phyloP scores from a whole-genome alignment of 768 basidiomycete species.

The Vararia minispora region DNA sequence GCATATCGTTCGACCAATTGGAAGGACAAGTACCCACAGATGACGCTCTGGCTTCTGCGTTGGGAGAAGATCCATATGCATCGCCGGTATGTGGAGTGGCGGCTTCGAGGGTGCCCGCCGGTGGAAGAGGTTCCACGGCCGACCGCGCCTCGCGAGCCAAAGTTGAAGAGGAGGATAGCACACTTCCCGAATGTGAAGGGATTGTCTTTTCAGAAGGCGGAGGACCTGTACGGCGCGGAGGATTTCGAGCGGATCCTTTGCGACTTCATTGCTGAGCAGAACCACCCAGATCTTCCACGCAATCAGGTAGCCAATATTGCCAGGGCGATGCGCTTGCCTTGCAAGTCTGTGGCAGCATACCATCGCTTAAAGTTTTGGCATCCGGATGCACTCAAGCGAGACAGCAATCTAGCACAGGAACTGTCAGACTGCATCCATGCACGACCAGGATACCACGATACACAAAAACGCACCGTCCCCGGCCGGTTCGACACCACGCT shows the following conservation, averaged over 20 bases:
- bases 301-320: background rate
- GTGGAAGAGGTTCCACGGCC: too few species aligned
- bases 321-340: background rate
- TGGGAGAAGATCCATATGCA: background rate
- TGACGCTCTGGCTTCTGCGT: conserved; percentile 27
- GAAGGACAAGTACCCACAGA: conserved; percentile 26
- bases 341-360: background rate
- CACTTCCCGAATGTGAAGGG: background rate
- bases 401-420: too few species aligned
- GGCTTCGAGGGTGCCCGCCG: too few species aligned
- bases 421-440: too few species aligned
- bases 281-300: background rate
- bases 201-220: background rate
- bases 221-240: background rate
- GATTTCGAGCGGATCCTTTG: background rate
- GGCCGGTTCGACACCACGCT: conserved; percentile 5
- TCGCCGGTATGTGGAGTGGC: background rate
- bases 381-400: background rate
- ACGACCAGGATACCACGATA: background rate
- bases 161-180: background rate
- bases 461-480: background rate
- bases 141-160: too few species aligned
- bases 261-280: background rate
- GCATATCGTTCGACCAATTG: conserved; percentile 25
- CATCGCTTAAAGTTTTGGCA: conserved; percentile 2